phyloP scores from a whole-genome alignment of 768 basidiomycete genomes.

The Cubamyces lactineus region DNA sequence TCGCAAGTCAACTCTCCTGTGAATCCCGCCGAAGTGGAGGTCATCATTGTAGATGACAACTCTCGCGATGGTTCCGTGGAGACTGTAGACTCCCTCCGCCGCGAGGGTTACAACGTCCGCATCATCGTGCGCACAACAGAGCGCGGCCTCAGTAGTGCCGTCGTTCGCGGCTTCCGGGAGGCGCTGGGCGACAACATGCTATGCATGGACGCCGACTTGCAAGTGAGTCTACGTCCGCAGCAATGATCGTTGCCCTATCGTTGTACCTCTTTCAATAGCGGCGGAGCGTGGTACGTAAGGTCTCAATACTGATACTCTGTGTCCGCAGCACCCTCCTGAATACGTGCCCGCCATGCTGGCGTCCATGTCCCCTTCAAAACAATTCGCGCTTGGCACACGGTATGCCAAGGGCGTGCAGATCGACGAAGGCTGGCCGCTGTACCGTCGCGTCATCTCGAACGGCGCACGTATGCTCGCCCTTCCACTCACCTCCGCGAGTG shows the following conservation, averaged over 20 bases:
- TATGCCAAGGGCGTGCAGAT: slow-evolving; percentile 34
- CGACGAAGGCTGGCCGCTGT: slow-evolving; percentile 37
- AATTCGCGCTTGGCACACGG: slow-evolving; percentile 35
- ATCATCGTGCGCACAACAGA: slow-evolving; percentile 36
- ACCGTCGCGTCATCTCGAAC: slow-evolving; percentile 35
- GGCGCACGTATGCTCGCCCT: slow-evolving; percentile 36
- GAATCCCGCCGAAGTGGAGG: slow-evolving; percentile 29
- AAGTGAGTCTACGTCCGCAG: slow-evolving; percentile 25
- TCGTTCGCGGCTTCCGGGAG: slow-evolving; percentile 36
- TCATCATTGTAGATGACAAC: slow-evolving; percentile 38
- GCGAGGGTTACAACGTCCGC: slow-evolving; percentile 36
- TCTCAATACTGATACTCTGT: background rate
- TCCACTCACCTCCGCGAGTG: slow-evolving; percentile 35
- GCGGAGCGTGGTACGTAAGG: background rate
- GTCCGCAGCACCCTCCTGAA: slow-evolving; percentile 34
- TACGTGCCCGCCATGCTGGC: slow-evolving; percentile 35
- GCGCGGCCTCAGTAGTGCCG: slow-evolving; percentile 35
- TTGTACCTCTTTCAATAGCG: background rate
- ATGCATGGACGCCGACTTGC: slow-evolving; percentile 37
- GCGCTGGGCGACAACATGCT: slow-evolving; percentile 36
- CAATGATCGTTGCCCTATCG: background rate
- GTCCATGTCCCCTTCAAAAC: slow-evolving; percentile 26
- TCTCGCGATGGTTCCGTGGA: slow-evolving; percentile 35
- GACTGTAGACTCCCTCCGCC: slow-evolving; percentile 31
- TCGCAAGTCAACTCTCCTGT: slow-evolving; percentile 33